Evolutionary conservation across 1,284 basidiomycete species (phyloP).

Genomic region (Cutaneotrichosporon spelunceum): DNA sequence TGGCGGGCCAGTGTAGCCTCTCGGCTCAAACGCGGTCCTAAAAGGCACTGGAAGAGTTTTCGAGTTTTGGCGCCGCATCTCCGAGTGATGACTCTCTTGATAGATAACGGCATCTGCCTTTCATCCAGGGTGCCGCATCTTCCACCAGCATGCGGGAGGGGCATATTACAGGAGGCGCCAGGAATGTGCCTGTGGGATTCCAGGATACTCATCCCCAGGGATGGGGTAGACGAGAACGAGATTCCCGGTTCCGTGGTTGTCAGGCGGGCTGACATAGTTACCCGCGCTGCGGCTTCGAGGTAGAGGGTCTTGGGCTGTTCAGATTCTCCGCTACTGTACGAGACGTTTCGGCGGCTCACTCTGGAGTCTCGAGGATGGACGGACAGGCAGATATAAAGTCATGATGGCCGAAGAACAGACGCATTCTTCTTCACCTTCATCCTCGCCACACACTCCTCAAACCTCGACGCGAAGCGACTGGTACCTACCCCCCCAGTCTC

Average conservation of each 20-base stretch:
- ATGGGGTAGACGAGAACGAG: background rate
- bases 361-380: background rate
- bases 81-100: too few species aligned
- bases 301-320: background rate
- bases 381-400: background rate
- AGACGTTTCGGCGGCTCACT: background rate
- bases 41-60: background rate
- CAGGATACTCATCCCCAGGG: background rate
- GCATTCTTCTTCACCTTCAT: background rate
- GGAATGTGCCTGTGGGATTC: background rate
- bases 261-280: background rate
- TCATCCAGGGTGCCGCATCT: background rate
- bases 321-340: background rate
- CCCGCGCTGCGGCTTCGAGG: background rate
- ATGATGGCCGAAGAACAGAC: background rate
- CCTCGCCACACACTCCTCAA: background rate
- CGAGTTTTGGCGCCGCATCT: background rate
- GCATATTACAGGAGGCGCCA: background rate
- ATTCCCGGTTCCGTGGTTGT: background rate
- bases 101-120: background rate
- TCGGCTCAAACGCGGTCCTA: background rate
- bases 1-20: background rate
- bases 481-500: background rate
- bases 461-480: background rate
- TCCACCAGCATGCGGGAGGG: background rate